Evolutionary conservation across 208 protist species (phyloP), one percentile per base, ranked within the genome.

Genomic region (Trypanosoma mega): DNA sequence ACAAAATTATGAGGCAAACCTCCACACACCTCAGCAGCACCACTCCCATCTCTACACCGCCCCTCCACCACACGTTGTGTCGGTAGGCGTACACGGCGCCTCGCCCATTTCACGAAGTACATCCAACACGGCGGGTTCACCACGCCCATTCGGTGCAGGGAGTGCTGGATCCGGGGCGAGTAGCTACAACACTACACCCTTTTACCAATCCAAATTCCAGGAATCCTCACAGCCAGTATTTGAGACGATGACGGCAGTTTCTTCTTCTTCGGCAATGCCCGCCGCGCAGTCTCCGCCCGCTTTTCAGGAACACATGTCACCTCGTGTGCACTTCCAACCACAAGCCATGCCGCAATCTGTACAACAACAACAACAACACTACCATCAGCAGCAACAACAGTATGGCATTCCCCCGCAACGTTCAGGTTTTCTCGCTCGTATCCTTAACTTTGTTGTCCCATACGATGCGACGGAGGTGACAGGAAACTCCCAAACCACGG

Each of bases 401-500:
- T 33, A 43, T 21, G 1, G 3, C 9, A 26, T 43, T 0, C 9
- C 33, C 16, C 12, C 51, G 27, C 33, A 39, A 29, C 2, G 43
- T 9, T 21, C 24, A 30, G 65, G 57, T 8, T 58, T 73, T 36
- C 30, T 68, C 39, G 44, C 29, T 20, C 29, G 58, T 3, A 23
- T 73, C 52, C 34, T 73, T 44, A 66, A 65, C 34, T 34, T 27
- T 2, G 14, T 69, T 24, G 26, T 73, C 34, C 53, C 37, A 29
- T 30, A 61, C 26, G 52, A 61, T 50, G 39, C 39, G 29, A 27
- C 59, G 9, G 45, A 12, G 12, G 60, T 18, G 24, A 45, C 24
- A 23, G 26, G n/a, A 8, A 26, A 39, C 14, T 9, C 52, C 41
- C 50, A 54, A 56, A 45, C 33, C 24, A 3, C 55, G 33, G 47